Conservation (phyloP, 371 early-diverging fungal species). For the Gilbertella persicaria region DNA sequence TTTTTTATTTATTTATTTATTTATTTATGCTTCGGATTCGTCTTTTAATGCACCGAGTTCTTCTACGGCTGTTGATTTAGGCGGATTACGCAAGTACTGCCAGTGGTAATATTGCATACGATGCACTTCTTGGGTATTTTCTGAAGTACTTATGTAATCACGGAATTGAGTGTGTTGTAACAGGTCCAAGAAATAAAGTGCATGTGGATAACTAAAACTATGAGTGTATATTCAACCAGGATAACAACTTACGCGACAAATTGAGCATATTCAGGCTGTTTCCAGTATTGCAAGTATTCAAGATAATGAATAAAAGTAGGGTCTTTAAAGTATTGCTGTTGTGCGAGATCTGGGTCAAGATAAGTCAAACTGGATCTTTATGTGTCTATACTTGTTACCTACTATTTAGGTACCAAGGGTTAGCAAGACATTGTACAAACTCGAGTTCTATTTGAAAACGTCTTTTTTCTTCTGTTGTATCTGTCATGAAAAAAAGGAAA, state of each 20-base stretch:
- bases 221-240: neutral
- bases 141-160: conserved; percentile 70
- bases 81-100: conserved; percentile 65
- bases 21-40: no score
- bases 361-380: neutral
- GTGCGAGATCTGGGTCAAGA: conserved; percentile 74
- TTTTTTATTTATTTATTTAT: neutral
- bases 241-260: conserved; percentile 71
- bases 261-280: conserved; percentile 85
- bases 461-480: conserved; percentile 48
- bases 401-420: conserved; percentile 92
- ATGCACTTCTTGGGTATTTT: conserved; percentile 77
- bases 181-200: conserved; percentile 81
- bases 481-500: conserved; percentile 3
- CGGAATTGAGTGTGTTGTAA: conserved; percentile 83
- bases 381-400: conserved; percentile 17
- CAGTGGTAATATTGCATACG: conserved; percentile 89
- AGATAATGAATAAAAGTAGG: conserved; percentile 85
- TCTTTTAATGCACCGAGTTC: neutral
- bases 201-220: conserved; percentile 80
- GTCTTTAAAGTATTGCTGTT: conserved; percentile 83
- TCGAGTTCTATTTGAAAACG: conserved; percentile 92
- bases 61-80: conserved; percentile 16
- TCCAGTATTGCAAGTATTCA: conserved; percentile 91
- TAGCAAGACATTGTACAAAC: conserved; percentile 93